Evolutionary conservation across 2,329 filamentous ascomycete species (phyloP).

Genomic region (Arthrocladium fulminans): DNA sequence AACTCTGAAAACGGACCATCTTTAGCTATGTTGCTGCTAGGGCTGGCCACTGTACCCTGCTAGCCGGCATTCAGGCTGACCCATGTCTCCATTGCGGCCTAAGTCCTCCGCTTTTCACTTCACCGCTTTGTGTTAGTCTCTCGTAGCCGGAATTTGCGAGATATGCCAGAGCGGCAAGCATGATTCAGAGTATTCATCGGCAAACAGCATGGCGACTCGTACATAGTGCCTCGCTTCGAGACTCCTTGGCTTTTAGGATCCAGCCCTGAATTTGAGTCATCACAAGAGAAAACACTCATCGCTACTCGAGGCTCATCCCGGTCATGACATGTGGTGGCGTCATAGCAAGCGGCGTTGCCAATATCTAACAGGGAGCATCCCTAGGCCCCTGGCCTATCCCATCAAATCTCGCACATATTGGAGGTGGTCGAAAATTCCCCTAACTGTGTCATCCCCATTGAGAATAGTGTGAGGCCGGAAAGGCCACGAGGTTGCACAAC

Average conservation of each 20-base stretch:
- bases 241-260: background rate
- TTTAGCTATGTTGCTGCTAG: background rate
- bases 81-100: background rate
- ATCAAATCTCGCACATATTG: too few relatives aligned
- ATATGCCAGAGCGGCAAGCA: background rate
- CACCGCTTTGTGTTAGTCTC: background rate
- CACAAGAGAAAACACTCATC: background rate
- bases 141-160: background rate
- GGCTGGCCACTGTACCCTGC: background rate
- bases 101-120: background rate
- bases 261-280: background rate
- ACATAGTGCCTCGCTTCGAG: background rate
- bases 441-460: too few relatives aligned
- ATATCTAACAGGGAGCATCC: too few relatives aligned
- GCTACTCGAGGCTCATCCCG: background rate
- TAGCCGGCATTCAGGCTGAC: background rate
- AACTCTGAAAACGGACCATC: background rate
- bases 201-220: background rate
- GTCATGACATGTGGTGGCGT: background rate
- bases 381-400: too few relatives aligned
- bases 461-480: too few relatives aligned
- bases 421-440: too few relatives aligned
- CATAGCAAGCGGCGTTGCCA: background rate
- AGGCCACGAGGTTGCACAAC: too few relatives aligned
- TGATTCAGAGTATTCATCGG: background rate